Percentiles rank a stretch among this genome's conserved stretches.
These are phyloP conservation scores for Arabidopsis lyrata DNA, from an alignment of 441 rosid genomes.

Conservation along the genomic window DNA sequence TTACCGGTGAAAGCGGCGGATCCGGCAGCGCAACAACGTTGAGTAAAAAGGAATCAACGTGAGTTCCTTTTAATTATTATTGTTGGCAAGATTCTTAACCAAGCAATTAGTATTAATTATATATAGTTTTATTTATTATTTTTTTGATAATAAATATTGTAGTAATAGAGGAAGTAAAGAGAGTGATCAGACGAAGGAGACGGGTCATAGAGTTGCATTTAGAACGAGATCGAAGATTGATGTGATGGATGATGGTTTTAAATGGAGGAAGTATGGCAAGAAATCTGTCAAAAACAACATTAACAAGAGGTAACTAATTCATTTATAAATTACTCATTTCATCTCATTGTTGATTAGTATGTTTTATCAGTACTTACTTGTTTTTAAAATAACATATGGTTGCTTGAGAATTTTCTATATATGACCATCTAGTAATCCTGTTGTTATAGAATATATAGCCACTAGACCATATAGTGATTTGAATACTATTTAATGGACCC, in stretches of 20 bases:
- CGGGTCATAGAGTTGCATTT: slow-evolving; percentile 61
- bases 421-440: slow-evolving; percentile 19
- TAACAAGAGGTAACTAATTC: slow-evolving; percentile 61
- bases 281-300: slow-evolving; percentile 70
- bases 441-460: slow-evolving; percentile 20
- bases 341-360: background rate
- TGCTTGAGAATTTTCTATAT: slow-evolving; percentile 29
- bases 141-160: background rate
- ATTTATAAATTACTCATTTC: background rate
- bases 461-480: slow-evolving; percentile 31
- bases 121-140: background rate
- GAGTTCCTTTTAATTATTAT: slow-evolving; percentile 43
- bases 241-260: slow-evolving; percentile 72
- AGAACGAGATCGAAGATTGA: slow-evolving; percentile 66
- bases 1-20: slow-evolving; percentile 40
- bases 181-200: slow-evolving; percentile 47
- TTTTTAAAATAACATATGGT: slow-evolving; percentile 16
- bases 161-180: slow-evolving; percentile 49
- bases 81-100: slow-evolving; percentile 22
- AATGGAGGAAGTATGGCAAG: slow-evolving; percentile 81
- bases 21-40: slow-evolving; percentile 46
- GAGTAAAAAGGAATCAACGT: slow-evolving; percentile 50
- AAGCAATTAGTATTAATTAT: slow-evolving; percentile 8
- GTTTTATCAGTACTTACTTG: background rate
- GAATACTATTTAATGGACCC: slow-evolving; percentile 37